These are phyloP conservation scores for Pseudocercospora fuligena DNA, from an alignment of 2,329 filamentous ascomycete genomes.

Conservation along the genomic window DNA sequence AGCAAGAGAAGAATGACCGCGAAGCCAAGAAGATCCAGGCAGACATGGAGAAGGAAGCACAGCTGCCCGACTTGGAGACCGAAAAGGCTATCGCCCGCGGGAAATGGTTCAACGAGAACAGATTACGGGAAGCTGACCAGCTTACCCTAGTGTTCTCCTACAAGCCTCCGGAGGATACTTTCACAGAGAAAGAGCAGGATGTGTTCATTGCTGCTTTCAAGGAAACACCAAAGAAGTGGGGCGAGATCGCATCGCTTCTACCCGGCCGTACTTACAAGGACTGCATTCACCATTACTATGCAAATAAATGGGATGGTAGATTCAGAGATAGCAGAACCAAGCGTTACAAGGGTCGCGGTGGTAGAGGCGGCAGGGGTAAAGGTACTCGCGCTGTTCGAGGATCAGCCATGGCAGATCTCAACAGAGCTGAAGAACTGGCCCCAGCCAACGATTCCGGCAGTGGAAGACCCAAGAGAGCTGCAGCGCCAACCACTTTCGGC, in stretches of 20 bases:
- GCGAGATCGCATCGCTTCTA: constrained; percentile 71
- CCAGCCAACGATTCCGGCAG: constrained; percentile 49
- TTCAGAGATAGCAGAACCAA: constrained; percentile 76
- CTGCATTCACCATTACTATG: constrained; percentile 85
- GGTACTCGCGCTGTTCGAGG: constrained; percentile 50
- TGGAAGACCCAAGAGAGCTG: constrained; percentile 56
- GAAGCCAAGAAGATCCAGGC: constrained; percentile 70
- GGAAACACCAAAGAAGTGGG: constrained; percentile 81
- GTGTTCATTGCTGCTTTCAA: constrained; percentile 76
- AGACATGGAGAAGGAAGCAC: constrained; percentile 76
- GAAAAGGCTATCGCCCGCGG: constrained; percentile 63
- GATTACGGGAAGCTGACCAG: constrained; percentile 66
- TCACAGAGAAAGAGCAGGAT: constrained; percentile 71
- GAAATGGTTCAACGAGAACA: constrained; percentile 69
- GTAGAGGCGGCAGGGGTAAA: constrained; percentile 50
- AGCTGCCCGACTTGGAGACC: constrained; percentile 71
- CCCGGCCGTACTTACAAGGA: constrained; percentile 73
- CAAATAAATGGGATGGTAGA: constrained; percentile 74
- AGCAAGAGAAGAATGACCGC: constrained; percentile 60
- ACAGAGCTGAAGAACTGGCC: constrained; percentile 46
- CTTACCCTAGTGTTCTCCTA: constrained; percentile 74
- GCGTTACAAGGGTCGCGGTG: constrained; percentile 39
- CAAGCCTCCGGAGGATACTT: constrained; percentile 74
- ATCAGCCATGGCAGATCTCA: constrained; percentile 67
- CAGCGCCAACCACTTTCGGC: constrained; percentile 74